Percentiles rank a stretch among this genome's conserved stretches.
Evolutionary conservation across 306 rosid genomes (phyloP).

Genomic region (Amphicarpaea edgeworthii): DNA sequence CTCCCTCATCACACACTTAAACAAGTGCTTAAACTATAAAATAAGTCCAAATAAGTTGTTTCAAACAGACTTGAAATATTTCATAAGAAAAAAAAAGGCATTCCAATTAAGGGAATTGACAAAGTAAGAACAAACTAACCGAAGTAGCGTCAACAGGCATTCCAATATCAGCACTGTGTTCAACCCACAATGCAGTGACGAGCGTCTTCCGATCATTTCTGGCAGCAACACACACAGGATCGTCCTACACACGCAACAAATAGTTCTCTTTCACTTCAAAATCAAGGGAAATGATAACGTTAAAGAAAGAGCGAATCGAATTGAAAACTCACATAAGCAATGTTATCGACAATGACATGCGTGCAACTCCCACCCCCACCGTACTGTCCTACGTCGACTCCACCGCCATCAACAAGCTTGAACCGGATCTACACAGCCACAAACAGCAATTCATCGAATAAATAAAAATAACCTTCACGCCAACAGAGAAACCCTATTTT

Average conservation of each 20-base stretch:
- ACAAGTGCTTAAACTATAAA: not conserved
- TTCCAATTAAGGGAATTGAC: not conserved
- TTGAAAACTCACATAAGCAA: slow-evolving; percentile 60
- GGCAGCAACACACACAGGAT: slow-evolving; percentile 80
- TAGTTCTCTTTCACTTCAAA: not conserved
- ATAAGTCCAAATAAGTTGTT: not conserved
- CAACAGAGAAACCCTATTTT: not conserved
- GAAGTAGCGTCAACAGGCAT: slow-evolving; percentile 63
- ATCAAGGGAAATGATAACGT: not conserved
- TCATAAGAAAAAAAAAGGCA: not conserved
- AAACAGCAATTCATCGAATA: slow-evolving; percentile 7
- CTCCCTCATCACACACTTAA: not conserved
- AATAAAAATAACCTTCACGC: not conserved
- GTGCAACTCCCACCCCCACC: slow-evolving; percentile 60
- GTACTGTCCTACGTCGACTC: slow-evolving; percentile 71
- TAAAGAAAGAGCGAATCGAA: not conserved
- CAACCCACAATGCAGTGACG: slow-evolving; percentile 90
- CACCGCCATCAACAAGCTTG: slow-evolving; percentile 80
- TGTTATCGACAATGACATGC: slow-evolving; percentile 77
- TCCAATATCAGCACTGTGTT: slow-evolving; percentile 80
- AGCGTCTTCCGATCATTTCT: slow-evolving; percentile 72
- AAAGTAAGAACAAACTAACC: slow-evolving; percentile 55
- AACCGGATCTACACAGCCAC: slow-evolving; percentile 61
- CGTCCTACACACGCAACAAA: slow-evolving; percentile 59
- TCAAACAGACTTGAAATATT: not conserved